phyloP scores from a whole-genome alignment of 1,284 basidiomycete genomes.

The Termitomyces sp. region DNA sequence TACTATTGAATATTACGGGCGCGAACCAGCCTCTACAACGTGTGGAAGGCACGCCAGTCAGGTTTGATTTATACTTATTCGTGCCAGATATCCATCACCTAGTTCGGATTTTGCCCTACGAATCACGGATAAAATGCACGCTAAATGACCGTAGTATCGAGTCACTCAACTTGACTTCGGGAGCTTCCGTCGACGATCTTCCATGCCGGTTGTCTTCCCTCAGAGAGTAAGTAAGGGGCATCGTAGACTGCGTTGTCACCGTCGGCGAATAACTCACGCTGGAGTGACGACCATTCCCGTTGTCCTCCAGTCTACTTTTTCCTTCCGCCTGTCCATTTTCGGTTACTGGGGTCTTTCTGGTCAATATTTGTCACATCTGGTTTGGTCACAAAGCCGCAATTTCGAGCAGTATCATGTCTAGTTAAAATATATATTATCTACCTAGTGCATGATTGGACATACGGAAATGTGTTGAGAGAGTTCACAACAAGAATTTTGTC shows the following conservation, averaged over 20 bases:
- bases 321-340: too few relatives aligned
- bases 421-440: too few relatives aligned
- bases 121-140: neutral
- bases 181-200: neutral
- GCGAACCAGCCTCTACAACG: neutral
- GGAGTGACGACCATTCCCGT: too few relatives aligned
- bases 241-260: neutral
- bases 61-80: neutral
- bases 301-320: too few relatives aligned
- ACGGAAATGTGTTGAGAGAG: too few relatives aligned
- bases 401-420: too few relatives aligned
- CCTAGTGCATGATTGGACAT: too few relatives aligned
- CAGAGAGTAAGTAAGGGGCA: neutral
- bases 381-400: too few relatives aligned
- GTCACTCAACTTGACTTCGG: too few relatives aligned
- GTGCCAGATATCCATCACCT: neutral
- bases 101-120: neutral
- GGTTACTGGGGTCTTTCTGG: too few relatives aligned
- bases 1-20: neutral
- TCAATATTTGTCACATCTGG: too few relatives aligned
- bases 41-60: neutral
- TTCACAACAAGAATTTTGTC: too few relatives aligned
- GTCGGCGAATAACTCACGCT: neutral
- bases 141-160: neutral
- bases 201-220: neutral